These are phyloP conservation scores for Alternaria hordeiaustralica DNA, from an alignment of 2,329 filamentous ascomycete species.

Conservation along the genomic window DNA sequence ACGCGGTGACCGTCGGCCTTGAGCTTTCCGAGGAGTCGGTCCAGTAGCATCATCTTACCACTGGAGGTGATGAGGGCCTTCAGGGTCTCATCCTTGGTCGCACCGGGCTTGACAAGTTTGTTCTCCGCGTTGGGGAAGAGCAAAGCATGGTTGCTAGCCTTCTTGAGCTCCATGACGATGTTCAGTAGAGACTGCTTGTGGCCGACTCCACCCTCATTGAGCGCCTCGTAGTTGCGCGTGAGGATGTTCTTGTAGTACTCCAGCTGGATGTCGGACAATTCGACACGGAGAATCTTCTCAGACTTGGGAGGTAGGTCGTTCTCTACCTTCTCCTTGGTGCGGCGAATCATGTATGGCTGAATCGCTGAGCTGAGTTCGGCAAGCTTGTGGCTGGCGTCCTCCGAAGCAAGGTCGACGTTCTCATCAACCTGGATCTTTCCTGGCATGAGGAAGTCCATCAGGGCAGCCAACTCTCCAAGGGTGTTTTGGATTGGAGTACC, in stretches of 20 bases:
- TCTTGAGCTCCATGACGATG: slow-evolving; percentile 99
- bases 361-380: slow-evolving; percentile 84
- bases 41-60: slow-evolving; percentile 99
- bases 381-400: slow-evolving; percentile 85
- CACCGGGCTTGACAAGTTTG: slow-evolving; percentile 80
- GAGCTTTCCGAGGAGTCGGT: slow-evolving; percentile 91
- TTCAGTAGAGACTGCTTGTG: slow-evolving; percentile 96
- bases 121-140: slow-evolving; percentile 97
- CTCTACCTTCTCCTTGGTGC: slow-evolving; percentile 97
- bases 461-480: slow-evolving; percentile 84
- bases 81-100: slow-evolving; percentile 85
- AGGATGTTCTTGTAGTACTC: slow-evolving; percentile 99
- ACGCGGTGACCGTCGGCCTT: slow-evolving; percentile 94
- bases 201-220: slow-evolving; percentile 87
- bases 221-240: slow-evolving; percentile 91
- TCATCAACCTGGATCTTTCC: slow-evolving; percentile 90
- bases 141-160: slow-evolving; percentile 97
- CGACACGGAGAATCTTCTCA: slow-evolving; percentile 98
- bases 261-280: slow-evolving; percentile 92
- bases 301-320: slow-evolving; percentile 96
- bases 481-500: slow-evolving; percentile 98
- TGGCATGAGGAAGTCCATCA: slow-evolving; percentile 98
- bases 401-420: slow-evolving; percentile 82
- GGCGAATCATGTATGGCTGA: slow-evolving; percentile 90
- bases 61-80: slow-evolving; percentile 95